phyloP scores from a whole-genome alignment of 2,329 filamentous ascomycete species.

The Dryadomyces quercivorus region DNA sequence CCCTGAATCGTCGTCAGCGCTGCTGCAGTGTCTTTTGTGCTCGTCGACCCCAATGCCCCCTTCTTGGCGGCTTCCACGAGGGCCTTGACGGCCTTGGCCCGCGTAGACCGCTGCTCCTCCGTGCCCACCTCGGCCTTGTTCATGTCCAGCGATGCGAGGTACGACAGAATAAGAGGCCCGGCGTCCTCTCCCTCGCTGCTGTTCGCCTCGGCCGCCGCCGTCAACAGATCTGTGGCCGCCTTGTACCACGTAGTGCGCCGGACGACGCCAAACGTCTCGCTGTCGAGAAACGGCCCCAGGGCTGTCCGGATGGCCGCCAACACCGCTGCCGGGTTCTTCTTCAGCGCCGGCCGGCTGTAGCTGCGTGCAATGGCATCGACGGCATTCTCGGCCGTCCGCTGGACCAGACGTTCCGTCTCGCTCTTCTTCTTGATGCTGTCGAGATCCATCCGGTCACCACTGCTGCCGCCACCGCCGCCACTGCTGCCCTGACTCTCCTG shows the following conservation, averaged over 20 bases:
- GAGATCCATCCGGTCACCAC: conserved; percentile 1
- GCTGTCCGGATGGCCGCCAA: conserved; percentile 26
- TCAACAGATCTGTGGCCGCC: conserved; percentile 33
- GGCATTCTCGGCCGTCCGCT: conserved; percentile 33
- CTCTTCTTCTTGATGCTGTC: conserved; percentile 2
- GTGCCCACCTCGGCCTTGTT: conserved; percentile 33
- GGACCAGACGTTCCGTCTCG: conserved; percentile 26
- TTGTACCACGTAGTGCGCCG: conserved; percentile 41
- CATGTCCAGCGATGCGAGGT: conserved; percentile 34
- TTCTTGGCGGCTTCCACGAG: conserved; percentile 28
- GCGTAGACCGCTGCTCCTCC: conserved; percentile 36
- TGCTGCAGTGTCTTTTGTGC: conserved; percentile 8
- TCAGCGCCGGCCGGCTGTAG: conserved; percentile 31
- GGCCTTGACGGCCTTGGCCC: conserved; percentile 32
- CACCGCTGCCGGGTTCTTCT: conserved; percentile 22
- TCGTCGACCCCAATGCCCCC: conserved; percentile 26
- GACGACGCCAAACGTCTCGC: conserved; percentile 26
- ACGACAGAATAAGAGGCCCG: conserved; percentile 18
- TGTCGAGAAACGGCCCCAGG: conserved; percentile 28
- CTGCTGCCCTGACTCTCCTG: conserved; percentile 61
- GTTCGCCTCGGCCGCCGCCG: conserved; percentile 21
- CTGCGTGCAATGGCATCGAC: conserved; percentile 37
- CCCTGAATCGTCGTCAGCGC: conserved; percentile 27
- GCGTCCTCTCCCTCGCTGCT: neutral
- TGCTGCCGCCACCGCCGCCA: conserved; percentile 23